Percentiles rank a stretch among this genome's conserved stretches.
Conservation (phyloP, 345 rosid genomes). For the Murraya paniculata region DNA sequence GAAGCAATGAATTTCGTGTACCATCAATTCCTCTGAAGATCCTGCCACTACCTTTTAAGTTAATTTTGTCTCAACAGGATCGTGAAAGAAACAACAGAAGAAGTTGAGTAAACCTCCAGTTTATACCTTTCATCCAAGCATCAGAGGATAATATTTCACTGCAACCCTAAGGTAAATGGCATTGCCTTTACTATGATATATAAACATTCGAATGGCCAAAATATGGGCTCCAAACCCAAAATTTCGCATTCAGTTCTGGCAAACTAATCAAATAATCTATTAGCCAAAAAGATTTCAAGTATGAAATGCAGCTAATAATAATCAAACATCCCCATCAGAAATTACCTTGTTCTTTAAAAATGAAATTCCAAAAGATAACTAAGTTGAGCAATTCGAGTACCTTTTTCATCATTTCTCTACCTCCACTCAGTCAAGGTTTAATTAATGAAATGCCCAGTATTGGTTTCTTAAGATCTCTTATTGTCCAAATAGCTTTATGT, state of each 20-base stretch:
- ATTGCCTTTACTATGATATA: not conserved
- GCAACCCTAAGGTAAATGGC: not conserved
- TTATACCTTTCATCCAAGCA: not conserved
- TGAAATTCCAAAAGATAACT: not conserved
- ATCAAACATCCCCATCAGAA: not conserved
- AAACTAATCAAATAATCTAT: constrained; percentile 4
- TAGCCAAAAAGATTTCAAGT: not conserved
- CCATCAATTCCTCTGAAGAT: constrained; percentile 6
- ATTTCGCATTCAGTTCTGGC: not conserved
- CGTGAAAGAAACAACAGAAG: not conserved
- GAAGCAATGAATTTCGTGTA: not conserved
- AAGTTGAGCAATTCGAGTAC: not conserved
- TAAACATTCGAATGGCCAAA: not conserved
- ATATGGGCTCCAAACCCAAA: not conserved
- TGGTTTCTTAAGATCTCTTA: not conserved
- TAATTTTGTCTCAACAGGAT: not conserved
- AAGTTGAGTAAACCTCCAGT: not conserved
- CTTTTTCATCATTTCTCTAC: not conserved
- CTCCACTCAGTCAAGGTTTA: not conserved
- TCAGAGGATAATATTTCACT: constrained; percentile 1
- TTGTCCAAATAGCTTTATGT: not conserved
- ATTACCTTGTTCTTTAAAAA: not conserved
- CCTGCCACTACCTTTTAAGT: not conserved
- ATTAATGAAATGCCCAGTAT: not conserved
- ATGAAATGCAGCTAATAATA: not conserved